phyloP scores from a whole-genome alignment of 2,329 filamentous ascomycete genomes.

The Chrysoporthe cubensis region DNA sequence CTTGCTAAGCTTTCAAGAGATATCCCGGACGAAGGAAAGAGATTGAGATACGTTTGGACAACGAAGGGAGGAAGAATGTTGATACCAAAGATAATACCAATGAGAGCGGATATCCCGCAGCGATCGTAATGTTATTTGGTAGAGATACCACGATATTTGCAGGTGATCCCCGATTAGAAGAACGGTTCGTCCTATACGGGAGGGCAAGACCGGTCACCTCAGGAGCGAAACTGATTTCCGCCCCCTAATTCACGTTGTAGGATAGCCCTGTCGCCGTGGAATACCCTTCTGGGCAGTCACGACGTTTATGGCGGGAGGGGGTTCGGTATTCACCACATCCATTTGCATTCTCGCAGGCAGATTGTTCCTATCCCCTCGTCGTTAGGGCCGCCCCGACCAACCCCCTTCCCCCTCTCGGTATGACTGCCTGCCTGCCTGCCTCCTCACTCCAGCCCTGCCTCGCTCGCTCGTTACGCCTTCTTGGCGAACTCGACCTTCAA shows the following conservation, averaged over 20 bases:
- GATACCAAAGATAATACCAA: neutral
- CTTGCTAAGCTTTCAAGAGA: neutral
- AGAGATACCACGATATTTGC: neutral
- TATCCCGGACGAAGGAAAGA: neutral
- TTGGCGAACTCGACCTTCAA: conserved; percentile 87
- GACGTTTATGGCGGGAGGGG: neutral
- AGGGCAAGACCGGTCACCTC: neutral
- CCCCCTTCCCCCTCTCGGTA: neutral
- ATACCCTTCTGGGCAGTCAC: neutral
- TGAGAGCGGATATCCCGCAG: neutral
- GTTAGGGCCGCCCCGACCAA: neutral
- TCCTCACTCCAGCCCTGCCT: neutral
- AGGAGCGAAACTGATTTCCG: neutral
- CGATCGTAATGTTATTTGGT: neutral
- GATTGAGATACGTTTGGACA: neutral
- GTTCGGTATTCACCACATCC: neutral
- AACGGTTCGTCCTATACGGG: neutral
- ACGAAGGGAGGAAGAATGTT: neutral
- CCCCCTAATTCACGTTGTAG: neutral
- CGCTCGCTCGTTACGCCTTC: conserved; percentile 53
- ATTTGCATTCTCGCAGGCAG: neutral
- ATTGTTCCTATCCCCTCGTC: neutral
- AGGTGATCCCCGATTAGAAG: neutral
- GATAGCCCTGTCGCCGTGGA: neutral
- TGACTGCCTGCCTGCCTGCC: neutral